Percentiles rank a stretch among this genome's conserved stretches.
These are phyloP conservation scores for Aureobasidium sp. DNA, from an alignment of 2,329 filamentous ascomycete genomes.

Conservation along the genomic window DNA sequence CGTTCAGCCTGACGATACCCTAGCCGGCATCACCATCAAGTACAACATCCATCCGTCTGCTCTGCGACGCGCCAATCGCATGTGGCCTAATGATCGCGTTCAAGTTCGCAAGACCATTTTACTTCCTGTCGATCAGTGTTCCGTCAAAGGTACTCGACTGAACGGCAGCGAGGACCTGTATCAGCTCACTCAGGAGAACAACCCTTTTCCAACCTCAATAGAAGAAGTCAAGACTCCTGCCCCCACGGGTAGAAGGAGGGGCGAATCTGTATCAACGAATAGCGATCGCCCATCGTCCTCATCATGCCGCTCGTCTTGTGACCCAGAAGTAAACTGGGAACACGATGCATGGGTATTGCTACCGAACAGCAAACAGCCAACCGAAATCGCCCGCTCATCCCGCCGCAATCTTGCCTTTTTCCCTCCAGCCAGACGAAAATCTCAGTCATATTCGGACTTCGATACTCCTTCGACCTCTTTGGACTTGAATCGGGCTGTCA, in stretches of 20 bases:
- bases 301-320: slow-evolving; percentile 32
- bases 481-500: slow-evolving; percentile 47
- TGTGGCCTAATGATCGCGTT: slow-evolving; percentile 91
- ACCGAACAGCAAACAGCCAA: slow-evolving; percentile 61
- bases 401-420: slow-evolving; percentile 82
- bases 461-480: slow-evolving; percentile 62
- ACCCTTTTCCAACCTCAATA: slow-evolving; percentile 12
- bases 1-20: slow-evolving; percentile 74
- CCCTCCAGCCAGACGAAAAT: slow-evolving; percentile 84
- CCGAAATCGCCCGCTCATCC: slow-evolving; percentile 80
- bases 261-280: slow-evolving; percentile 32
- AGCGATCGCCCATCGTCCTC: slow-evolving; percentile 30
- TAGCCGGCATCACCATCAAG: slow-evolving; percentile 82
- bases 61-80: slow-evolving; percentile 79
- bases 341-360: slow-evolving; percentile 87
- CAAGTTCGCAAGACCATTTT: slow-evolving; percentile 75
- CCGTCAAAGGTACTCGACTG: slow-evolving; percentile 64
- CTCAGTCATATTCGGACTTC: slow-evolving; percentile 53
- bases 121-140: slow-evolving; percentile 83
- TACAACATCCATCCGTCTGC: slow-evolving; percentile 81
- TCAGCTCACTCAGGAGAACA: slow-evolving; percentile 21
- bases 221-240: slow-evolving; percentile 19
- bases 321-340: slow-evolving; percentile 65
- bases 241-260: slow-evolving; percentile 21
- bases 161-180: slow-evolving; percentile 30